Evolutionary conservation across 306 rosid species (phyloP), one percentile per base, ranked within the genome.

Genomic region (Prunus mume): DNA sequence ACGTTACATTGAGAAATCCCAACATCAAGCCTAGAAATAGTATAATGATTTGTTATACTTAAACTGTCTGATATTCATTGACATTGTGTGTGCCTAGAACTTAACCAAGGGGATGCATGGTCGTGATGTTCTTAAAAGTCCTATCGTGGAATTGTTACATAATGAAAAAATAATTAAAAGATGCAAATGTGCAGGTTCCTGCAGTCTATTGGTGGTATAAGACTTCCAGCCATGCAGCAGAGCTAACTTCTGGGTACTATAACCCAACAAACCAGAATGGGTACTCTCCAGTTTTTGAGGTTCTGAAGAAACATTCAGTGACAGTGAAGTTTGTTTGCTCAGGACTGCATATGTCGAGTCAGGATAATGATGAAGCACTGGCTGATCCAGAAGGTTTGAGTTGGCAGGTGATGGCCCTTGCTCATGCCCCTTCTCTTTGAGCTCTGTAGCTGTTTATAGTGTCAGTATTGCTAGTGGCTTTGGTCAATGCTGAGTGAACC

Each of bases 241-340:
- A 95, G 87, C 80, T 95, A 84, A 95, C 97, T 43, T 90, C 99
- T 51, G 99, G 99, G 82, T 95, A 89, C 81, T 90, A 90, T 86
- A 95, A 95, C 78, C 93, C 99, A 6, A 85, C 90, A 51, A 90
- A 95, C 84, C 97, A 88, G 84, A 93, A 95, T 91, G 99, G 99
- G 24, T 95, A 92, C 74, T 86, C 93, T 76, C 90, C 96, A 12
- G 83, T 95, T 78, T 90, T 95, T 78, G 97, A 90, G 81, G 87
- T 92, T 86, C 86, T 95, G 78, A 89, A 76, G 84, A 95, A 89
- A 75, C 89, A 90, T 63, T 82, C 79, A 2, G 99, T 82, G 80
- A 90, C 86, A 11, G 76, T 95, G 79, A 95, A 95, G 75, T 89
- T 95, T 78, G 92, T 89, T 78, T 92, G 97, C 91, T 82, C 83